Percentiles rank a stretch among this genome's conserved stretches.
phyloP scores from a whole-genome alignment of 768 basidiomycete species.

The Tricholoma bakamatsutake region DNA sequence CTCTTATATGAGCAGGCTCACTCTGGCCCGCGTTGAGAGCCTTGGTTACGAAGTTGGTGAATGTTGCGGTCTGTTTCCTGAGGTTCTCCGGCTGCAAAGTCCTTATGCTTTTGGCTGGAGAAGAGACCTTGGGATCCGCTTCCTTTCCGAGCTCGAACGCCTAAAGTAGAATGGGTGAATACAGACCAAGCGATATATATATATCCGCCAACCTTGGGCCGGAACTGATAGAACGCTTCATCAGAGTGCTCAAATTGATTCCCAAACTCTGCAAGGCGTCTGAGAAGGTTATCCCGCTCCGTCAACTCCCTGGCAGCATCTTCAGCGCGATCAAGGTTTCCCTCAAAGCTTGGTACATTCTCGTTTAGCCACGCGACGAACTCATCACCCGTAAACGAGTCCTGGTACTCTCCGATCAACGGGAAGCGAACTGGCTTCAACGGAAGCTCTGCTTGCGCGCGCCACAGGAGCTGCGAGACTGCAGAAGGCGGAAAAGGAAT shows the following conservation, averaged over 20 bases:
- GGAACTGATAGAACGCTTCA: slow-evolving; percentile 81
- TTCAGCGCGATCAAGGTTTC: slow-evolving; percentile 73
- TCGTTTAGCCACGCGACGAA: slow-evolving; percentile 80
- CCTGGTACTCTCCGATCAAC: slow-evolving; percentile 76
- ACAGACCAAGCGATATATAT: neutral
- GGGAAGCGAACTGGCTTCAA: slow-evolving; percentile 71
- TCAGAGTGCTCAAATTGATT: slow-evolving; percentile 75
- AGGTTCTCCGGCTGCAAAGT: slow-evolving; percentile 40
- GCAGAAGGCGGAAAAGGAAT: slow-evolving; percentile 59
- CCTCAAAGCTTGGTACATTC: slow-evolving; percentile 73
- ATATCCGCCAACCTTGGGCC: slow-evolving; percentile 53
- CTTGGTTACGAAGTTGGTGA: slow-evolving; percentile 70
- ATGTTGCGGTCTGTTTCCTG: slow-evolving; percentile 60
- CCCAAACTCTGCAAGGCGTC: slow-evolving; percentile 78
- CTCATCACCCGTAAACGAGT: slow-evolving; percentile 86
- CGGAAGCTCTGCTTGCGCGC: slow-evolving; percentile 68
- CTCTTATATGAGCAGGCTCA: slow-evolving; percentile 65
- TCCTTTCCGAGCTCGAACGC: slow-evolving; percentile 54
- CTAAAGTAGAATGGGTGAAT: slow-evolving; percentile 21
- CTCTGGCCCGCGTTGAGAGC: slow-evolving; percentile 46
- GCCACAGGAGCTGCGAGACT: slow-evolving; percentile 62
- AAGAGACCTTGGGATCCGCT: slow-evolving; percentile 13
- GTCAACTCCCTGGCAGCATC: slow-evolving; percentile 62
- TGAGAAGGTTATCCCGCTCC: slow-evolving; percentile 53
- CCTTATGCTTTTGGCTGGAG: slow-evolving; percentile 18